phyloP scores from a whole-genome alignment of 192 early-diverging fungal genomes.

The Entomortierella lignicola region DNA sequence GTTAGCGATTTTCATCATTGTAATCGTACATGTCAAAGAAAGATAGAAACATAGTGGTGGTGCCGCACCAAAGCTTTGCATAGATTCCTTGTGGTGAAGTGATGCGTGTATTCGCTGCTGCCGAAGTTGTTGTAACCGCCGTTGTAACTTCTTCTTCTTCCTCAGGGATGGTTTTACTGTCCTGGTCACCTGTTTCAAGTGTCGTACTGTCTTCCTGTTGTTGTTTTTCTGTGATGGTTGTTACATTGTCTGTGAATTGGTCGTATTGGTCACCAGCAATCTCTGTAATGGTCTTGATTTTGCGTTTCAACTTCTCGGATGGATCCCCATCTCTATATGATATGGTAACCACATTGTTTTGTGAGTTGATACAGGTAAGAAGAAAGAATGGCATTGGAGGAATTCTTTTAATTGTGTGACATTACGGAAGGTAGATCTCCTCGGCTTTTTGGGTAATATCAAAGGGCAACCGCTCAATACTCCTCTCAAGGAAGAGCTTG shows the following conservation, averaged over 20 bases:
- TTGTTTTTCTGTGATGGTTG: neutral
- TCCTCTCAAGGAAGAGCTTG: slow-evolving; percentile 46
- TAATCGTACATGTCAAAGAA: neutral
- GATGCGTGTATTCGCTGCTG: slow-evolving; percentile 1
- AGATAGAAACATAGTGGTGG: neutral
- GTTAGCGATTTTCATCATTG: too few relatives aligned
- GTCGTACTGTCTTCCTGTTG: neutral
- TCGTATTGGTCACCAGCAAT: slow-evolving; percentile 43
- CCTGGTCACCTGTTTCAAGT: neutral
- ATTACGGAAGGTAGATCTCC: slow-evolving; percentile 45
- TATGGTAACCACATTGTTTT: neutral
- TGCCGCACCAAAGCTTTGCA: slow-evolving; percentile 34
- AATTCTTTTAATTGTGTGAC: neutral
- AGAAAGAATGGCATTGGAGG: neutral
- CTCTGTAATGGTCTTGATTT: slow-evolving; percentile 31
- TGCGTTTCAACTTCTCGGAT: slow-evolving; percentile 48
- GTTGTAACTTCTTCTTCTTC: neutral
- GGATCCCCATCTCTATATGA: slow-evolving; percentile 45
- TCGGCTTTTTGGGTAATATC: slow-evolving; percentile 50
- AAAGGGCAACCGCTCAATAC: slow-evolving; percentile 44
- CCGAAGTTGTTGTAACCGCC: neutral
- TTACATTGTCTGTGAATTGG: slow-evolving; percentile 35
- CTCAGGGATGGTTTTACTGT: neutral
- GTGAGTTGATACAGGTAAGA: neutral
- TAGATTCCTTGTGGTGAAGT: slow-evolving; percentile 45